Evolutionary conservation across 768 basidiomycete species (phyloP).

Genomic region (Termitomyces eurrhizus): DNA sequence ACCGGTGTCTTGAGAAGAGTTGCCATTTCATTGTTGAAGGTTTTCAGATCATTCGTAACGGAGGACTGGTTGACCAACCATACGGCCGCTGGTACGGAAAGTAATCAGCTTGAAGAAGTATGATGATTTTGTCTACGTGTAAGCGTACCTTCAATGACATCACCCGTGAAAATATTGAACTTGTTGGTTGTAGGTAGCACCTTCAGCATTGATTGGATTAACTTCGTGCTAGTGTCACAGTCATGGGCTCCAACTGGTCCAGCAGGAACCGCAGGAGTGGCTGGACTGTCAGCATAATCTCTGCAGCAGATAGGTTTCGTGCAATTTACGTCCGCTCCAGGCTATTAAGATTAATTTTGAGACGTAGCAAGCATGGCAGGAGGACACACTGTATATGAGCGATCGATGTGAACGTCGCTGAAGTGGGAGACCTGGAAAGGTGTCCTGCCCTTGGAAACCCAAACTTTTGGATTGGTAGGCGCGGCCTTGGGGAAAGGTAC

Average conservation of each 20-base stretch:
- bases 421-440: slow-evolving; percentile 59
- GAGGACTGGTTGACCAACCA: slow-evolving; percentile 46
- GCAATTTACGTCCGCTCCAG: slow-evolving; percentile 52
- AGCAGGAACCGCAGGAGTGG: slow-evolving; percentile 38
- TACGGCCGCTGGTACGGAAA: slow-evolving; percentile 34
- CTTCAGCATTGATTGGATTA: slow-evolving; percentile 48
- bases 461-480: slow-evolving; percentile 30
- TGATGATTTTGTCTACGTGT: not conserved
- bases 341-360: slow-evolving; percentile 23
- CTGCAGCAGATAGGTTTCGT: slow-evolving; percentile 64
- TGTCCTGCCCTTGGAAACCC: slow-evolving; percentile 31
- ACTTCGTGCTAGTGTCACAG: slow-evolving; percentile 49
- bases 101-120: not conserved
- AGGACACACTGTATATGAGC: slow-evolving; percentile 43
- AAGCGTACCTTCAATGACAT: slow-evolving; percentile 52
- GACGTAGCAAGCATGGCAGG: not conserved
- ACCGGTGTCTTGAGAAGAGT: slow-evolving; percentile 36
- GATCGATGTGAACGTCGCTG: slow-evolving; percentile 61
- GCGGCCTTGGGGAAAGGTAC: slow-evolving; percentile 43
- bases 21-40: slow-evolving; percentile 44
- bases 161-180: slow-evolving; percentile 63
- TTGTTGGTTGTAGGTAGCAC: slow-evolving; percentile 35
- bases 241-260: slow-evolving; percentile 43
- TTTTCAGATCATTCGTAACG: slow-evolving; percentile 33
- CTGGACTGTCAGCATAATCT: slow-evolving; percentile 37